Conservation (phyloP, 2,329 filamentous ascomycete genomes). For the Aspergillus cejpii region DNA sequence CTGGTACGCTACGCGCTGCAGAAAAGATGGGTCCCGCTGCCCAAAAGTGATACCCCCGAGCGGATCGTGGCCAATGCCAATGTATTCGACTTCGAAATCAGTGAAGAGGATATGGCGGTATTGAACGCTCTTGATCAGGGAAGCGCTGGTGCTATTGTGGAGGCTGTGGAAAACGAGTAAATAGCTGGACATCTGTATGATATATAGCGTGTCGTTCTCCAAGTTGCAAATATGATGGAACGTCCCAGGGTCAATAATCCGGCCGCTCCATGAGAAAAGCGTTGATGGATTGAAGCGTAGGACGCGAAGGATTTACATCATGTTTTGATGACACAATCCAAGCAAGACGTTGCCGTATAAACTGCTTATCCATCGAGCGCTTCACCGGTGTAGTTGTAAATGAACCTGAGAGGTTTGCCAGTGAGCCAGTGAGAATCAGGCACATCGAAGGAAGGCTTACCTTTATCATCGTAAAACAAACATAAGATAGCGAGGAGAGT, state of each 20-base stretch:
- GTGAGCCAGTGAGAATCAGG: slow-evolving; percentile 14
- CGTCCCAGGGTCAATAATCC: slow-evolving; percentile 23
- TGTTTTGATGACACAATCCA: slow-evolving; percentile 74
- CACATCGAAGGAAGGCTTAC: slow-evolving; percentile 29
- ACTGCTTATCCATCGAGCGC: slow-evolving; percentile 58
- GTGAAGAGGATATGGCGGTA: slow-evolving; percentile 50
- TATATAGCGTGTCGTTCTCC: slow-evolving; percentile 5
- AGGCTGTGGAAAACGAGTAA: slow-evolving; percentile 42
- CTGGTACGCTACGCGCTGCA: slow-evolving; percentile 76
- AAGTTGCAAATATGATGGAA: slow-evolving; percentile 2
- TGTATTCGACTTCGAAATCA: slow-evolving; percentile 56
- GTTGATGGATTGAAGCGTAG: slow-evolving; percentile 86
- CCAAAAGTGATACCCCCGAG: slow-evolving; percentile 64
- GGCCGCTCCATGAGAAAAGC: slow-evolving; percentile 66
- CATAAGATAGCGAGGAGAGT: slow-evolving; percentile 70
- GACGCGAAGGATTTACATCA: slow-evolving; percentile 72
- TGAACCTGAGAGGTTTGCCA: slow-evolving; percentile 20
- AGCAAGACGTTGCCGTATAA: slow-evolving; percentile 71
- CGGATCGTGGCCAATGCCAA: slow-evolving; percentile 61
- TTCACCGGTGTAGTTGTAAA: slow-evolving; percentile 25
- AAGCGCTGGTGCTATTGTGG: slow-evolving; percentile 43
- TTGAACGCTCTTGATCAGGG: slow-evolving; percentile 50
- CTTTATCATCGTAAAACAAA: slow-evolving; percentile 61
- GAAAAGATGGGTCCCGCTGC: slow-evolving; percentile 65
- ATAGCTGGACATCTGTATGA: slow-evolving; percentile 5